phyloP scores from a whole-genome alignment of 2,329 filamentous ascomycete genomes.

The Fusarium temperatum region DNA sequence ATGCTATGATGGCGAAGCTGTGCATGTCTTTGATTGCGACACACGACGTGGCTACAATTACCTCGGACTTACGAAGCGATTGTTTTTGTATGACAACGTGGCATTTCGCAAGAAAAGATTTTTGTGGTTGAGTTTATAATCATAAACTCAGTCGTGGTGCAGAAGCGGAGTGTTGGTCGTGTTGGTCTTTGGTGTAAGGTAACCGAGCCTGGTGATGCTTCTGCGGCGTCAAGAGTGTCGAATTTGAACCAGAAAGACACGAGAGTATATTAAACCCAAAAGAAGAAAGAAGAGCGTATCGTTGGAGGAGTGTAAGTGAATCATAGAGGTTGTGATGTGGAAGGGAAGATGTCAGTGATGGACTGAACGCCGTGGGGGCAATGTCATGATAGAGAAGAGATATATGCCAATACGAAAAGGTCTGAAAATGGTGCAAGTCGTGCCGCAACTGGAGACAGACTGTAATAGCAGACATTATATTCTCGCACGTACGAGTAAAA shows the following conservation, averaged over 20 bases:
- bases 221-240: not conserved
- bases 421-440: not conserved
- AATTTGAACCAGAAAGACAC: not conserved
- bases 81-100: not conserved
- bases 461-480: not conserved
- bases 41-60: not conserved
- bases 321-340: not conserved
- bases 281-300: not conserved
- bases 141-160: not conserved
- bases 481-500: not conserved
- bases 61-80: not conserved
- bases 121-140: not conserved
- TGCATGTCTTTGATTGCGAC: not conserved
- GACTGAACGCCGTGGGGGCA: not conserved
- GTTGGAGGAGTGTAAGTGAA: not conserved
- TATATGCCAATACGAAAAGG: not conserved
- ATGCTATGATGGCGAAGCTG: not conserved
- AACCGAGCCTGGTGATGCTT: not conserved
- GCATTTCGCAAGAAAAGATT: not conserved
- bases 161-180: not conserved
- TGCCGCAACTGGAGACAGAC: not conserved
- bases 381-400: not conserved
- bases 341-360: not conserved
- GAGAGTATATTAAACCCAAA: no score
- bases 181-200: not conserved